Conservation (phyloP, 140 eudicot species). For the Cichorium intybus region DNA sequence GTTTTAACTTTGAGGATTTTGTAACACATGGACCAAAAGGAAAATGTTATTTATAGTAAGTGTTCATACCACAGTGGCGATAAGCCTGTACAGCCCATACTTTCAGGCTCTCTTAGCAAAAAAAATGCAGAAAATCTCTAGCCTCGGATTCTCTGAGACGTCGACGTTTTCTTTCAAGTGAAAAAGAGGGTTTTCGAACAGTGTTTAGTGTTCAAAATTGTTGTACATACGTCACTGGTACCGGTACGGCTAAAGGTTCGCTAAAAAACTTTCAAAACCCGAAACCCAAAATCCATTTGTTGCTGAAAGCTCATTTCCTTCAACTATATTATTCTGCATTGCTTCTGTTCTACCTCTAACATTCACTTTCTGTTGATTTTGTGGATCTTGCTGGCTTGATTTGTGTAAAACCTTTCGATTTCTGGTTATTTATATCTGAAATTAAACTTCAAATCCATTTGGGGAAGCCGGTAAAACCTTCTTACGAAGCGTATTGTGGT, state of each 20-base stretch:
- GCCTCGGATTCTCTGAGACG: constrained; percentile 12
- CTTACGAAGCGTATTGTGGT: not conserved
- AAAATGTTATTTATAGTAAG: too few relatives aligned
- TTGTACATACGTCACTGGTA: constrained; percentile 23
- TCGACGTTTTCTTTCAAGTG: not conserved
- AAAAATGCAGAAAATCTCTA: constrained; percentile 31
- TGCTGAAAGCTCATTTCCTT: not conserved
- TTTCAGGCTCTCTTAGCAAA: not conserved
- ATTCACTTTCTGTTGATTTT: not conserved
- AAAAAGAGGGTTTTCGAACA: constrained; percentile 13
- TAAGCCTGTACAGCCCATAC: too few relatives aligned
- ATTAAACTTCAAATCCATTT: constrained; percentile 1
- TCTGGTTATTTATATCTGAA: not conserved
- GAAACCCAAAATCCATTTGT: constrained; percentile 3
- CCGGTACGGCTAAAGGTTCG: constrained; percentile 2
- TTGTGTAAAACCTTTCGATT: not conserved
- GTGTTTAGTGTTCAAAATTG: not conserved
- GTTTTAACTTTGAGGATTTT: too few relatives aligned
- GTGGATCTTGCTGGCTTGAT: not conserved
- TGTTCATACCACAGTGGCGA: too few relatives aligned
- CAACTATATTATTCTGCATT: constrained; percentile 9
- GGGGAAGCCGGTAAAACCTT: not conserved
- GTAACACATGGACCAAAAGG: too few relatives aligned
- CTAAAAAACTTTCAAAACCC: constrained; percentile 9
- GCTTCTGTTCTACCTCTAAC: not conserved